Base-by-base conservation (phyloP, 441 rosid genomes). In the Breynia disticha region DNA sequence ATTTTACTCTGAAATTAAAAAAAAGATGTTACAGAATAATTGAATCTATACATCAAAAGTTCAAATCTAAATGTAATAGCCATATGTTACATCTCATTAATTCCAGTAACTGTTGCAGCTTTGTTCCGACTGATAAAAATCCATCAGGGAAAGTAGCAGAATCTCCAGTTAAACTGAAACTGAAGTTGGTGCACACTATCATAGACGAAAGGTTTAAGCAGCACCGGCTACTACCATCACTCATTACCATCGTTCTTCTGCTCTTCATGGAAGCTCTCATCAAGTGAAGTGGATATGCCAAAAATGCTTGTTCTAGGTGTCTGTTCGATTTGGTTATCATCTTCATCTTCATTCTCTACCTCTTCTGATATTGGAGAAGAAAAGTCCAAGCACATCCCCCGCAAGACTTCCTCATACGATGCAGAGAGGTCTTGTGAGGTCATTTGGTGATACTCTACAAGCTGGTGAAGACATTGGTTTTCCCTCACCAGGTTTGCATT, bases 401-500 rank as follows among this genome's bases (percentile, higher is more conserved):
- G 71, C 14, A 79, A 50, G 16, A 68, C 74, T 63, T 83, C 74
- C 51, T 90, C 95, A 62, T 84, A 83, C 0, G 93, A 87, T 20
- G 73, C 79, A 47, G 97, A 79, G 48, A 90, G 79, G 67, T 81
- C 87, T 44, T 83, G 83, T 21, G 95, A 75, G 48, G 90, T 80
- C 48, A 83, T 54, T 57, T 81, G 97, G 67, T 88, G 97, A 64
- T 91, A 88, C 72, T 85, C 82, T 8, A 83, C 97, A 52, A 84
- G 72, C 60, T 86, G 90, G 57, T 75, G 79, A 56, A 88, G 91
- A 76, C 95, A 91, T 48, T 86, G 90, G 62, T 91, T 91, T 58
- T 91, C 98, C 67, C 95, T 76, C 0, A 62, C 63, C 46, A 88
- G 72, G 52, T 79, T 88, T 1, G 97, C 84, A 46, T 88, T 91